Conservation (phyloP, 345 rosid species). For the Gossypium bickii region DNA sequence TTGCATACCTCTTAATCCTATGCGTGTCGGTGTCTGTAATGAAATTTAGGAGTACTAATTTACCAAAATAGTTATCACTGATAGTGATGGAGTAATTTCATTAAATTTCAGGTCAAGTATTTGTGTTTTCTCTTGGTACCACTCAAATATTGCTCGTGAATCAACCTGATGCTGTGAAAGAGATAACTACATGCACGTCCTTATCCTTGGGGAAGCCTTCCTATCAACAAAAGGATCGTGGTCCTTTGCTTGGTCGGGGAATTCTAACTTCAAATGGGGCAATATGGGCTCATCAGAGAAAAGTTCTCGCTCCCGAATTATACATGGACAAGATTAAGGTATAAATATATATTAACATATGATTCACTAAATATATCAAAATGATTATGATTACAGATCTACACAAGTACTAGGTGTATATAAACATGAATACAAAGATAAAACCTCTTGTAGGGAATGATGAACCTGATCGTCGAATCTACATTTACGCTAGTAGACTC, state of each 20-base stretch:
- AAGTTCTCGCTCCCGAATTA: constrained; percentile 41
- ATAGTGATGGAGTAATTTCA: not conserved
- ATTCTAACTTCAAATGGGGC: constrained; percentile 47
- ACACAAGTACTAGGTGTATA: too few species aligned
- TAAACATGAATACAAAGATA: too few species aligned
- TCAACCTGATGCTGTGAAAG: constrained; percentile 35
- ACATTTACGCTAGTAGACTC: constrained; percentile 20
- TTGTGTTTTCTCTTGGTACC: constrained; percentile 37
- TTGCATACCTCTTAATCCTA: not conserved
- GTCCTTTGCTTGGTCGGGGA: constrained; percentile 49
- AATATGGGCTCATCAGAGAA: constrained; percentile 43
- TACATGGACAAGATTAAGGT: constrained; percentile 49
- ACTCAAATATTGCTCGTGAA: constrained; percentile 29
- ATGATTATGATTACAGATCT: not conserved
- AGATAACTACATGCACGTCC: constrained; percentile 39
- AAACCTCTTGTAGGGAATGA: constrained; percentile 29
- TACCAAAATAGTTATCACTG: not conserved
- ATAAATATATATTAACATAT: not conserved
- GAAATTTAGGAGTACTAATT: not conserved
- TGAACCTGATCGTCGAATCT: constrained; percentile 30
- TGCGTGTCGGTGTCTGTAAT: not conserved
- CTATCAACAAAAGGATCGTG: constrained; percentile 38
- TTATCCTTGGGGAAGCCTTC: constrained; percentile 47
- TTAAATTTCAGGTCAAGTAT: constrained; percentile 29
- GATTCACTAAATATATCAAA: not conserved